Evolutionary conservation across 495 filamentous ascomycete genomes (phyloP), one percentile per base, ranked within the genome.

Genomic region (Parachaetomium inaequale): DNA sequence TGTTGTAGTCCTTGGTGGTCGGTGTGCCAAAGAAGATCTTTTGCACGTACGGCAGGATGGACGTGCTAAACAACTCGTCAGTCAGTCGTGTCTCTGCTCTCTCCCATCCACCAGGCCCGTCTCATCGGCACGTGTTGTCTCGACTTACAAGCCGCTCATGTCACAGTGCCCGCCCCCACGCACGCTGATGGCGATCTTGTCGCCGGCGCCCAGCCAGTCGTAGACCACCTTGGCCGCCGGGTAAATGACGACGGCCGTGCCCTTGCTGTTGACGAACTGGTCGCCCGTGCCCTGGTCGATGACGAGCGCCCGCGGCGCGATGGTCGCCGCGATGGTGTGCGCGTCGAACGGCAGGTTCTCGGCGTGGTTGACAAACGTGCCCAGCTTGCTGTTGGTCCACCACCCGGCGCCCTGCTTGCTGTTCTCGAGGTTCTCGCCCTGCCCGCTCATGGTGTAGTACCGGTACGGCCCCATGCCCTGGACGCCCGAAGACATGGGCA

Each of bases 351-450:
- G 81, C 58, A 82, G 68, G 58, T 78, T 76, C 67, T 76, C 73
- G 38, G 73, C 67, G 66, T 82, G 75, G 72, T 76, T 77, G 19
- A 84, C 73, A 57, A 82, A 84, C 3, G 72, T 76, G 23, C 77
- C 77, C 0, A 82, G 72, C 51, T 68, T 77, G 58, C 56, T 68
- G 69, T 78, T 72, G 43, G 76, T 80, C 79, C 79, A 84, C 79
- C 80, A 84, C 2, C 76, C 75, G 0, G 79, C 80, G 25, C 80
- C 81, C 46, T 70, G 72, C 74, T 84, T 83, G 65, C 76, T 80
- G 71, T 83, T 82, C 74, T 83, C 80, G 0, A 82, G 70, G 51
- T 71, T 82, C 75, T 82, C 80, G 65, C 76, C 80, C 68, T 82
- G 79, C 14, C 81, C 81, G 70, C 75, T 79, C 15, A 82, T 66